Conservation (phyloP, 345 rosid genomes). For the Erodium maritimum region DNA sequence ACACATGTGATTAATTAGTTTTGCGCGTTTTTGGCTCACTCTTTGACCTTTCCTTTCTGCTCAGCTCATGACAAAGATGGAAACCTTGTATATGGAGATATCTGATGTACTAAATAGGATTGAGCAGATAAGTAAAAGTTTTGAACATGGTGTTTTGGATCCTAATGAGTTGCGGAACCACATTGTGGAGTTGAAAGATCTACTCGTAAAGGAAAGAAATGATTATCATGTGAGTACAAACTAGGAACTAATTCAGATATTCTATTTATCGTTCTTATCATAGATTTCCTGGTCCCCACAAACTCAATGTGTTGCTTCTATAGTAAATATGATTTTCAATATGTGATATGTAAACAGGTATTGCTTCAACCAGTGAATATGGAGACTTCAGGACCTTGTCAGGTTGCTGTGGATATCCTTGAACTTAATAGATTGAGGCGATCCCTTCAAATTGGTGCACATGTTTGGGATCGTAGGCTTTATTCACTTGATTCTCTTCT, state of each 20-base stretch:
- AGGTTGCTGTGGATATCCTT: slow-evolving; percentile 49
- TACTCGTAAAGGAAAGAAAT: slow-evolving; percentile 50
- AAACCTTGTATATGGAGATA: slow-evolving; percentile 49
- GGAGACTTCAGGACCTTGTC: slow-evolving; percentile 31
- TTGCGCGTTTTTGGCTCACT: not conserved
- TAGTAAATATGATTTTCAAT: not conserved
- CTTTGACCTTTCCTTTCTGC: not conserved
- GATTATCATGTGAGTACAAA: slow-evolving; percentile 47
- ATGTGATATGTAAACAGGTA: slow-evolving; percentile 28
- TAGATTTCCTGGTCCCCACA: not conserved
- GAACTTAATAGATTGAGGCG: slow-evolving; percentile 63
- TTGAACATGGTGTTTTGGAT: slow-evolving; percentile 33
- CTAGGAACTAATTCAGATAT: not conserved
- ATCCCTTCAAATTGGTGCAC: slow-evolving; percentile 54
- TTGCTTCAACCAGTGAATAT: slow-evolving; percentile 37
- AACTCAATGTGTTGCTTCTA: not conserved
- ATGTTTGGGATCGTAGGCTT: slow-evolving; percentile 76
- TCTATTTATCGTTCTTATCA: not conserved
- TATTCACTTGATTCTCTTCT: slow-evolving; percentile 53
- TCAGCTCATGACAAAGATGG: slow-evolving; percentile 63
- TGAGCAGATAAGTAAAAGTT: slow-evolving; percentile 41
- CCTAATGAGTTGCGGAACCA: slow-evolving; percentile 34
- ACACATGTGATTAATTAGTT: slow-evolving; percentile 3
- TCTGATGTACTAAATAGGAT: slow-evolving; percentile 43
- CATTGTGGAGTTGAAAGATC: slow-evolving; percentile 50